phyloP scores from a whole-genome alignment of 805 yeast genomes.

The Kodamaea kaohsiungensis region DNA sequence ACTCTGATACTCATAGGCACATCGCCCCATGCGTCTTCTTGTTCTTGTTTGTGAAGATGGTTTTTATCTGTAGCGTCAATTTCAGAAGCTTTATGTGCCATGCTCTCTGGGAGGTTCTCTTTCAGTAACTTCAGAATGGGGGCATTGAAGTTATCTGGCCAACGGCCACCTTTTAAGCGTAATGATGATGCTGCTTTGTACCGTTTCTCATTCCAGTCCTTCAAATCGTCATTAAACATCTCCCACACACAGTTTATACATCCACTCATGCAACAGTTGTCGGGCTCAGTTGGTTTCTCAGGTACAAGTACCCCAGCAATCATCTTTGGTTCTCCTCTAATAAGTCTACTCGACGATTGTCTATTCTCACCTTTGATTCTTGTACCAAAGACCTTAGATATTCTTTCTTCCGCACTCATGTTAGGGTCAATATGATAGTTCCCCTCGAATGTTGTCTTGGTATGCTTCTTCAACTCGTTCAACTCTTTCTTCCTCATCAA shows the following conservation, averaged over 20 bases:
- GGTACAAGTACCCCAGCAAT: constrained; percentile 75
- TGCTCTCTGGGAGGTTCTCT: constrained; percentile 39
- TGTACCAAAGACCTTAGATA: constrained; percentile 55
- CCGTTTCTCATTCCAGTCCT: constrained; percentile 72
- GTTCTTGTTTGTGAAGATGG: constrained; percentile 13
- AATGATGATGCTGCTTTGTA: constrained; percentile 53
- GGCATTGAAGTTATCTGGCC: constrained; percentile 47
- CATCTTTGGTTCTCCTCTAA: constrained; percentile 35
- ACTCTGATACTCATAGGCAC: constrained; percentile 78
- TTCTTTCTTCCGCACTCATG: constrained; percentile 46
- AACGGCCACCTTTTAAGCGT: constrained; percentile 37
- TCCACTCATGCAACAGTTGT: constrained; percentile 97
- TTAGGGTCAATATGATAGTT: constrained; percentile 26
- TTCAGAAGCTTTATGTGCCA: constrained; percentile 18
- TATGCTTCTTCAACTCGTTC: constrained; percentile 17
- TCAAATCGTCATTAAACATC: constrained; percentile 80
- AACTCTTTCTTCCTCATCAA: constrained; percentile 24
- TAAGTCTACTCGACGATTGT: constrained; percentile 36
- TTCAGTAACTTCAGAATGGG: constrained; percentile 32
- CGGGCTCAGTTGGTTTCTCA: constrained; percentile 84
- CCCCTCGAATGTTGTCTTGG: constrained; percentile 33
- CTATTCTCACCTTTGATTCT: constrained; percentile 55
- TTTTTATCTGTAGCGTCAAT: not conserved
- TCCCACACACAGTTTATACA: constrained; percentile 98
- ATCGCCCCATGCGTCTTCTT: constrained; percentile 38